Conservation (phyloP, 1,284 basidiomycete species). For the Cutaneotrichosporon sp. region DNA sequence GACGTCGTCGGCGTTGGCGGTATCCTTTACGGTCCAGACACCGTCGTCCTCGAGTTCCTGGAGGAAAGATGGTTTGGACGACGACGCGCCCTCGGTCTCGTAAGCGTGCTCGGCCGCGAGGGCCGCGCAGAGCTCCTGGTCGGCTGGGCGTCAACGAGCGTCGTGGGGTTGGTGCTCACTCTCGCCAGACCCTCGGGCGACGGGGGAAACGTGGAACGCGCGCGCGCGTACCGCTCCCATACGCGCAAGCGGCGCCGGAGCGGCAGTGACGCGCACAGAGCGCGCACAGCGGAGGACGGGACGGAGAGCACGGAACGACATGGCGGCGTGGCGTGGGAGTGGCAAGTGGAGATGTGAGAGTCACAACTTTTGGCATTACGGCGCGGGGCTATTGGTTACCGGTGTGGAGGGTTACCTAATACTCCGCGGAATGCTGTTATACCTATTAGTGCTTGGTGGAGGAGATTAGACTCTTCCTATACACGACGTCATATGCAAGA, state of each 20-base stretch:
- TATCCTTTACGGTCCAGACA: constrained; percentile 78
- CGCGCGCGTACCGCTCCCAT: constrained; percentile 21
- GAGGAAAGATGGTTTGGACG: constrained; percentile 66
- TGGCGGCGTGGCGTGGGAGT: neutral
- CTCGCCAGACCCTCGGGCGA: constrained; percentile 38
- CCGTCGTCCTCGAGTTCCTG: constrained; percentile 67
- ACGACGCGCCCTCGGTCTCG: constrained; percentile 64
- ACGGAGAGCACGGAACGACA: constrained; percentile 26
- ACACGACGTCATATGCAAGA: too few species aligned
- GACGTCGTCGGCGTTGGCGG: constrained; percentile 73
- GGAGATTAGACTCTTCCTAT: too few species aligned
- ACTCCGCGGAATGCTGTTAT: too few species aligned
- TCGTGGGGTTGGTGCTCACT: constrained; percentile 24
- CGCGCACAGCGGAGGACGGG: constrained; percentile 26
- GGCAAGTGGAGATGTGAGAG: neutral
- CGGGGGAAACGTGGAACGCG: constrained; percentile 33
- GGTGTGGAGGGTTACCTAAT: too few species aligned
- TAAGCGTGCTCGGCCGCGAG: constrained; percentile 78
- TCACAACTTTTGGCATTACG: neutral
- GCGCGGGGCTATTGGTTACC: too few species aligned
- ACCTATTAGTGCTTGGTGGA: too few species aligned
- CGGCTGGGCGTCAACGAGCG: constrained; percentile 53
- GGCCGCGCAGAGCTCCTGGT: constrained; percentile 66
- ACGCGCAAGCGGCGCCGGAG: constrained; percentile 13
- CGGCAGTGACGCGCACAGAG: constrained; percentile 7